Evolutionary conservation across 768 basidiomycete species (phyloP).

Genomic region (Mycena sanguinolenta): DNA sequence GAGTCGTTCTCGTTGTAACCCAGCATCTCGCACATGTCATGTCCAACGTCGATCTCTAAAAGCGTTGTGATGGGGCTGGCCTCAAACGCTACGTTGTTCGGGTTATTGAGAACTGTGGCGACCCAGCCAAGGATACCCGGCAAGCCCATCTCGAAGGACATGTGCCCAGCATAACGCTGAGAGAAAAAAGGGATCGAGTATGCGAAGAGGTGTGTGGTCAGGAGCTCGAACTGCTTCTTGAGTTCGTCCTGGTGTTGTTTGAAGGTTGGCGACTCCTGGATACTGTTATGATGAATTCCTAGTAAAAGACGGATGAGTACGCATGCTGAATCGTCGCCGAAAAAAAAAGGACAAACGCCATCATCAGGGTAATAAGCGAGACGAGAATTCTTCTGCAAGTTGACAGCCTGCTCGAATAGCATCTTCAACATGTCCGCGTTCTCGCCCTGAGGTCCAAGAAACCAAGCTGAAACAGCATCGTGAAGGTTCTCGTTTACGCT

Average conservation of each 20-base stretch:
- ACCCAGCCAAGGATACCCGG: constrained; percentile 48
- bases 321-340: constrained; percentile 13
- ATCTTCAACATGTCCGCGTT: constrained; percentile 46
- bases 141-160: constrained; percentile 51
- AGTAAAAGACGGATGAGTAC: constrained; percentile 21
- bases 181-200: constrained; percentile 55
- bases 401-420: constrained; percentile 43
- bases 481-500: constrained; percentile 26
- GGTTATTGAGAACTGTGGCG: constrained; percentile 51
- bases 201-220: constrained; percentile 42
- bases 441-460: constrained; percentile 56
- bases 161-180: constrained; percentile 57
- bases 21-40: not conserved
- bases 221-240: constrained; percentile 37
- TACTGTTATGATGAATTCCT: constrained; percentile 23
- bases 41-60: not conserved
- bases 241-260: constrained; percentile 31
- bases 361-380: constrained; percentile 48
- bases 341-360: constrained; percentile 40
- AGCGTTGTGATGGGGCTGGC: not conserved
- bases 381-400: constrained; percentile 41
- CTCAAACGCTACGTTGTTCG: constrained; percentile 42
- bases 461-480: constrained; percentile 51
- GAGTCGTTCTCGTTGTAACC: not conserved
- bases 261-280: constrained; percentile 39